Percentiles rank a stretch among this genome's conserved stretches.
These are phyloP conservation scores for Petunia hybrid DNA, from an alignment of 305 asterid genomes.

Conservation along the genomic window DNA sequence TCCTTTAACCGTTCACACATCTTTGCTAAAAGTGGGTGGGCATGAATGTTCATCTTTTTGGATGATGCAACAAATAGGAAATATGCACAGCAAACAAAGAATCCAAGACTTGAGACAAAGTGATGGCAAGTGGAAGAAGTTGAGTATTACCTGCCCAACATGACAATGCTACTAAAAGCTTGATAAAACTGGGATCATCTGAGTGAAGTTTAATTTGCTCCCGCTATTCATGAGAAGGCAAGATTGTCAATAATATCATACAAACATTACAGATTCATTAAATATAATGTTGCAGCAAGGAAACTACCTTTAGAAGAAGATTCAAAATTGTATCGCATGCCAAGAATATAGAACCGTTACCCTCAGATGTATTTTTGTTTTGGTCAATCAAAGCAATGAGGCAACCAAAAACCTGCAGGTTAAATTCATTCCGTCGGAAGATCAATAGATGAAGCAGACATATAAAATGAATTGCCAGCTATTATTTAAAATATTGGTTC, in stretches of 20 bases:
- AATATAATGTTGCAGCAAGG: conserved; percentile 18
- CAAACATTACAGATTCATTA: conserved; percentile 30
- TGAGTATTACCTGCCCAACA: conserved; percentile 65
- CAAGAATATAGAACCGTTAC: conserved; percentile 60
- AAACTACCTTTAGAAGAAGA: conserved; percentile 70
- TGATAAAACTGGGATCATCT: conserved; percentile 56
- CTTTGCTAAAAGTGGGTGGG: conserved; percentile 23
- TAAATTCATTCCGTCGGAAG: conserved; percentile 25
- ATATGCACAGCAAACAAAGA: conserved; percentile 23
- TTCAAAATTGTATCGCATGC: conserved; percentile 94
- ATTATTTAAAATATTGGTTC: conserved; percentile 9
- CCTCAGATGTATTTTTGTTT: conserved; percentile 47
- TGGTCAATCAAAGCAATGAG: conserved; percentile 59
- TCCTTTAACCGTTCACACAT: conserved; percentile 22
- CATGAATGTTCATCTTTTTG: conserved; percentile 10
- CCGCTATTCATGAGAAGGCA: conserved; percentile 46
- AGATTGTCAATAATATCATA: conserved; percentile 31
- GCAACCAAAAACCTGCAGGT: conserved; percentile 68
- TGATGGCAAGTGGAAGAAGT: conserved; percentile 29
- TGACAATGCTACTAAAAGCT: conserved; percentile 69
- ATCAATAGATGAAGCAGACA: conserved; percentile 24
- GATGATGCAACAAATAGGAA: conserved; percentile 19
- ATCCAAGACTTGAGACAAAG: conserved; percentile 25
- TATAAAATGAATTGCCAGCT: conserved; percentile 13
- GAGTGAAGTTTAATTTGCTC: conserved; percentile 45